Evolutionary conservation across 1,139 yeast genomes (phyloP), one percentile per base, ranked within the genome.

Genomic region (Eremothecium coryli): DNA sequence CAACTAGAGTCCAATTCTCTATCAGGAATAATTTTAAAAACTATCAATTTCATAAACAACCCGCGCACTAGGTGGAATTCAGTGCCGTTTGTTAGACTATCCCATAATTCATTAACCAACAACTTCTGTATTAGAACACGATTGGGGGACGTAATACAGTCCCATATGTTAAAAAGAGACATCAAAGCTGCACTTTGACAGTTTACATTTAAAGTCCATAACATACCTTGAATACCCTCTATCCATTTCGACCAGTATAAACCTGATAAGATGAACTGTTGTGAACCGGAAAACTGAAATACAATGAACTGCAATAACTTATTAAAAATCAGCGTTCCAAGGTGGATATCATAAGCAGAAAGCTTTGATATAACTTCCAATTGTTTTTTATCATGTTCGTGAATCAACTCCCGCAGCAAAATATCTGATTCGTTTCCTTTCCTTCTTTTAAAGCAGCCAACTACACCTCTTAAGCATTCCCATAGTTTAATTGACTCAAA

Each of bases 111-210:
- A 6, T 29, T 13, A 7, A 41, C 29, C 6, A 43, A 17, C 10
- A 34, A 14, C n/a, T 37, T 29, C 1, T 47, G 9, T n/a, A 48
- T 23, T 4, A 27, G 17, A 3, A 31, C 23, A n/a, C 41, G 32
- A 7, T 32, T 22, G 4, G 31, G 29, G 2, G 13, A 5, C 1
- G 58, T 48, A 3, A 56, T 35, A 23, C 25, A 35, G 3, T 32
- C 29, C 62, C 62, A 57, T 3, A 43, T 41, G 35, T 55, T 57
- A 35, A 56, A 56, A 6, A 53, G 29, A 17, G 49, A 45, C 2
- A 49, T 26, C 4, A 55, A 31, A 5, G 53, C 49, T 12, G 43
- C 44, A 6, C 43, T 42, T 35, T 53, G 59, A 20, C 47, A 46
- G 30, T 54, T 51, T 24, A 35, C 40, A 31, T 47, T 46, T 13